Evolutionary conservation across 2,329 filamentous ascomycete genomes (phyloP).

Genomic region (Sporothrix sp.): DNA sequence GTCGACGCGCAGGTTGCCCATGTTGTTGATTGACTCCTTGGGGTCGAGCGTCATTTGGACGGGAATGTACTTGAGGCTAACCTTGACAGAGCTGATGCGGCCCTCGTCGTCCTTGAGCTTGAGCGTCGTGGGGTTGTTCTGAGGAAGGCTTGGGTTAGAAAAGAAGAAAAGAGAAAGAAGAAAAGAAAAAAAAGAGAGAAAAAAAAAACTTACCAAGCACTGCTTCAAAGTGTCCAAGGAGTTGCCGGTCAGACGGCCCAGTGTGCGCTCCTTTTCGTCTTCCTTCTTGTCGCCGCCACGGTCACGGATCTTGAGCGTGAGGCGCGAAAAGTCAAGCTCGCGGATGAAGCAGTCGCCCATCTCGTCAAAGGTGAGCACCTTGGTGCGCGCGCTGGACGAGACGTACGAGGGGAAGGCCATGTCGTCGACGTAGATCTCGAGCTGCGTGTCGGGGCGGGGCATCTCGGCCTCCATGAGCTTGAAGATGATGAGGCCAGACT

Average conservation of each 20-base stretch:
- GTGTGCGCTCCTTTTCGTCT: slow-evolving; percentile 55
- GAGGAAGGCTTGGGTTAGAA: slow-evolving; percentile 1
- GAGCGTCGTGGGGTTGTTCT: slow-evolving; percentile 84
- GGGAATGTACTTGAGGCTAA: slow-evolving; percentile 90
- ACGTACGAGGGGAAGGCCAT: slow-evolving; percentile 84
- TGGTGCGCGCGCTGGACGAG: slow-evolving; percentile 64
- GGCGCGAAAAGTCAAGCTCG: slow-evolving; percentile 90
- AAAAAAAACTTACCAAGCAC: slow-evolving; percentile 56
- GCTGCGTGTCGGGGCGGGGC: slow-evolving; percentile 60
- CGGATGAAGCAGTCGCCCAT: slow-evolving; percentile 93
- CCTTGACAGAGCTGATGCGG: slow-evolving; percentile 66
- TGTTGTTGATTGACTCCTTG: slow-evolving; percentile 97
- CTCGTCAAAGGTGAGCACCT: slow-evolving; percentile 70
- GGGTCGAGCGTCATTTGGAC: slow-evolving; percentile 90
- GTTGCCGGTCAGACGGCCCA: slow-evolving; percentile 75
- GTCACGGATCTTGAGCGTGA: slow-evolving; percentile 79
- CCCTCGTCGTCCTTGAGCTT: slow-evolving; percentile 72
- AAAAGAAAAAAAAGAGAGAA: neutral
- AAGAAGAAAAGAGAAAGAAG: neutral
- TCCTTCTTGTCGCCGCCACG: slow-evolving; percentile 60
- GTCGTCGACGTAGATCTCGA: slow-evolving; percentile 91
- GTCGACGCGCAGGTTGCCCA: slow-evolving; percentile 90
- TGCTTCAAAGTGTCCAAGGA: slow-evolving; percentile 82
- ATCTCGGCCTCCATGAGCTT: slow-evolving; percentile 86
- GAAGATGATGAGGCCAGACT: slow-evolving; percentile 90